Percentiles rank a stretch among this genome's conserved stretches.
Conservation (phyloP, 768 basidiomycete species). For the Serendipita indica region DNA sequence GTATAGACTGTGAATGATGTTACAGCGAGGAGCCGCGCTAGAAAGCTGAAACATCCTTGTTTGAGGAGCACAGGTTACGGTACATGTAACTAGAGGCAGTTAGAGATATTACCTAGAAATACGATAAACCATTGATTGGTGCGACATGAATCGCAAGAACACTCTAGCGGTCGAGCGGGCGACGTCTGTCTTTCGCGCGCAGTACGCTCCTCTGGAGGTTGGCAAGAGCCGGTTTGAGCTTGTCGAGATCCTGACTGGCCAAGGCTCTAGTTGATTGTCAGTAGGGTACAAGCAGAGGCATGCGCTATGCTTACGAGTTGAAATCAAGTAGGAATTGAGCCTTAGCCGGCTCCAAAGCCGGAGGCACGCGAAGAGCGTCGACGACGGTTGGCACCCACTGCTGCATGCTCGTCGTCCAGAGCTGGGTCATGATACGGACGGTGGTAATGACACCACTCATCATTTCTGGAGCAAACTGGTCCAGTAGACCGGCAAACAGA, state of each 20-base stretch:
- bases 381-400: slow-evolving; percentile 60
- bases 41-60: background rate
- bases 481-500: slow-evolving; percentile 62
- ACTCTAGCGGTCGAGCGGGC: slow-evolving; percentile 2
- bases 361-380: slow-evolving; percentile 47
- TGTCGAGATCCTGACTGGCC: slow-evolving; percentile 51
- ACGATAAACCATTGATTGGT: too few relatives aligned
- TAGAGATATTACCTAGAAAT: background rate
- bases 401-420: slow-evolving; percentile 57
- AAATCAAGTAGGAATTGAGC: slow-evolving; percentile 60
- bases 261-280: slow-evolving; percentile 37
- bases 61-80: background rate
- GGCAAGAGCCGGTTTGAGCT: slow-evolving; percentile 67
- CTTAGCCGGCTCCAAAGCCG: slow-evolving; percentile 50
- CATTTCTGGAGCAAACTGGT: slow-evolving; percentile 80
- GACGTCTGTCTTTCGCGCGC: slow-evolving; percentile 1
- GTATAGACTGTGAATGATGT: background rate
- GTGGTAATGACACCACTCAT: slow-evolving; percentile 59
- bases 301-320: slow-evolving; percentile 38
- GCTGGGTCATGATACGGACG: slow-evolving; percentile 47
- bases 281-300: background rate
- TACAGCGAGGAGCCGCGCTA: too few relatives aligned
- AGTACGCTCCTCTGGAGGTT: slow-evolving; percentile 30
- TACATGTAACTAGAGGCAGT: background rate
- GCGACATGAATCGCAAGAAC: too few relatives aligned